Percentiles rank a stretch among this genome's conserved stretches.
phyloP scores from a whole-genome alignment of 2,329 filamentous ascomycete genomes.

The Colletotrichum godetiae region DNA sequence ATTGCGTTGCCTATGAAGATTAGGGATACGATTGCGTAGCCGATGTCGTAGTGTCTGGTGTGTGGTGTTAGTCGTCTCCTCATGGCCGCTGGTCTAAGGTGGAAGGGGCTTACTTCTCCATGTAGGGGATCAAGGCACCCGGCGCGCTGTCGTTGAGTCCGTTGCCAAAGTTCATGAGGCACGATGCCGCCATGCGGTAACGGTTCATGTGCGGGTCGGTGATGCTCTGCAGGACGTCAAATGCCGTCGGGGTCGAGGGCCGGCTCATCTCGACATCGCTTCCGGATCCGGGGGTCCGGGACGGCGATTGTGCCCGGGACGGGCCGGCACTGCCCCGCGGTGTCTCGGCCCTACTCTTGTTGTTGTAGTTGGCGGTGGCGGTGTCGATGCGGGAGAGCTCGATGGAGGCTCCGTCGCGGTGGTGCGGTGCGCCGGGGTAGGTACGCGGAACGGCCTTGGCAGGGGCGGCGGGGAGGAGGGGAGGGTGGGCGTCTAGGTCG shows the following conservation, averaged over 20 bases:
- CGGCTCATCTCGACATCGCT: conserved; percentile 64
- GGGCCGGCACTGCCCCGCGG: background rate
- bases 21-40: conserved; percentile 82
- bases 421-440: conserved; percentile 49
- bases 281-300: conserved; percentile 7
- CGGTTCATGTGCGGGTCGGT: conserved; percentile 75
- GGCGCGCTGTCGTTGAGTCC: conserved; percentile 81
- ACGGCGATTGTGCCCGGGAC: conserved; percentile 12
- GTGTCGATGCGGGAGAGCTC: conserved; percentile 42
- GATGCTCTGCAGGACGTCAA: conserved; percentile 65
- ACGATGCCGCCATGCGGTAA: conserved; percentile 73
- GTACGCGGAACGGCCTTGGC: conserved; percentile 51
- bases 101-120: conserved; percentile 65
- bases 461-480: conserved; percentile 43
- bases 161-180: conserved; percentile 74
- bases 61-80: background rate
- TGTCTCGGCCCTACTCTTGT: background rate
- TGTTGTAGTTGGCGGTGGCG: background rate
- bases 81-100: too few relatives aligned
- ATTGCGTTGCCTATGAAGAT: conserved; percentile 84
- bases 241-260: conserved; percentile 58
- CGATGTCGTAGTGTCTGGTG: conserved; percentile 73
- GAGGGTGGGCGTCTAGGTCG: conserved; percentile 32
- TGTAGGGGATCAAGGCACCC: conserved; percentile 84
- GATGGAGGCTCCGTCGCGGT: conserved; percentile 41